phyloP scores from a whole-genome alignment of 202 grass and related monocot genomes.

The Panicum hallii region DNA sequence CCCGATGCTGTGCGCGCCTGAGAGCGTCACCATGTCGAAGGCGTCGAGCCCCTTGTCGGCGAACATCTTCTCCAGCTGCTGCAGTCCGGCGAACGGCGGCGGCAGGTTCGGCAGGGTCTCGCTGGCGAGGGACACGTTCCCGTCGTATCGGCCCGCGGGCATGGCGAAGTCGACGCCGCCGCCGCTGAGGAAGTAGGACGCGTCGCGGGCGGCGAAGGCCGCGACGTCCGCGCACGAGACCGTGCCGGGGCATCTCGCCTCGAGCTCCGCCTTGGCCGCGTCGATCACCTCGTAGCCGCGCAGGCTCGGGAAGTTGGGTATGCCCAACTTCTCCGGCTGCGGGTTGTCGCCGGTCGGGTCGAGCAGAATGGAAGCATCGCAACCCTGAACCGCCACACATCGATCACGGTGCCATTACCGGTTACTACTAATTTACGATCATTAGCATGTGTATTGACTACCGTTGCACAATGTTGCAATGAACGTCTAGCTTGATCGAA shows the following conservation, averaged over 20 bases:
- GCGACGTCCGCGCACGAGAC: conserved; percentile 77
- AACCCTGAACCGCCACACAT: conserved; percentile 41
- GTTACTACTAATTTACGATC: no score
- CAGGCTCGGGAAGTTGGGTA: conserved; percentile 39
- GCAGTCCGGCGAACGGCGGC: conserved; percentile 44
- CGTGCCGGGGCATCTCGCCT: conserved; percentile 13
- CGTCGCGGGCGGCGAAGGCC: conserved; percentile 67
- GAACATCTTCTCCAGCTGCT: conserved; percentile 42
- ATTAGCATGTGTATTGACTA: not conserved
- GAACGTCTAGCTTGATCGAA: not conserved
- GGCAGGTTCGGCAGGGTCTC: conserved; percentile 54
- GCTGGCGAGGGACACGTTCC: conserved; percentile 41
- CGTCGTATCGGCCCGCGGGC: conserved; percentile 53
- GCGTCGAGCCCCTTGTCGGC: conserved; percentile 32
- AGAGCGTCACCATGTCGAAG: conserved; percentile 48
- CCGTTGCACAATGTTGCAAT: not conserved
- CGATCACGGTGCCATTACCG: not conserved
- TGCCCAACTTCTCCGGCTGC: conserved; percentile 45
- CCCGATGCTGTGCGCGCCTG: conserved; percentile 48
- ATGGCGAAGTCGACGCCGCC: conserved; percentile 40
- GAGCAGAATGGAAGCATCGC: conserved; percentile 62
- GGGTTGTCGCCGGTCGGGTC: conserved; percentile 42
- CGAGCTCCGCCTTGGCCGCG: conserved; percentile 50
- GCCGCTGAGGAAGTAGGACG: conserved; percentile 47
- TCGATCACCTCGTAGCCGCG: conserved; percentile 71